Evolutionary conservation across 192 early-diverging fungal species (phyloP).

Genomic region (Backusella liffmaniae): DNA sequence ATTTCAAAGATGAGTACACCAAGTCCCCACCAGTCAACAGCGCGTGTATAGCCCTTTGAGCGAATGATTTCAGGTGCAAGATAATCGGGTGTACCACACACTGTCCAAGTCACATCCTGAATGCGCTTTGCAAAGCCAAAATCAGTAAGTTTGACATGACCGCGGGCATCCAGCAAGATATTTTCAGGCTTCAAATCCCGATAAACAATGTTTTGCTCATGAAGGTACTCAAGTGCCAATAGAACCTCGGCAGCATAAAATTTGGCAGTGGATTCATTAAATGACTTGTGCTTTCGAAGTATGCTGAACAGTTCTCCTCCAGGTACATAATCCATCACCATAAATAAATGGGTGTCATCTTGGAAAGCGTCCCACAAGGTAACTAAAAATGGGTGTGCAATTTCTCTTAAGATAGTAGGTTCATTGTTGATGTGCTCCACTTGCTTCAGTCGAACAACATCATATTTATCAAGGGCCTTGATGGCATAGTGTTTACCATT

Average conservation of each 20-base stretch:
- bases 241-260: conserved; percentile 93
- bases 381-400: conserved; percentile 88
- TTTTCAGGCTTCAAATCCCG: conserved; percentile 83
- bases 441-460: conserved; percentile 88
- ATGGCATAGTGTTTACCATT: conserved; percentile 89
- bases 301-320: conserved; percentile 88
- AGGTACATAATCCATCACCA: conserved; percentile 91
- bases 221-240: conserved; percentile 88
- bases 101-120: conserved; percentile 44
- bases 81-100: conserved; percentile 85
- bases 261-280: conserved; percentile 44
- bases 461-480: conserved; percentile 90
- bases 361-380: conserved; percentile 88
- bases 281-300: conserved; percentile 59
- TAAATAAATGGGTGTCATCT: conserved; percentile 82
- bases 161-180: conserved; percentile 82
- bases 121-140: conserved; percentile 81
- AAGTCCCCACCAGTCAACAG: conserved; percentile 96
- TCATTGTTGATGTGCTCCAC: conserved; percentile 98
- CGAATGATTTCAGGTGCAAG: conserved; percentile 91
- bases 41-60: conserved; percentile 78
- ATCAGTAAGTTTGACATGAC: conserved; percentile 92
- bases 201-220: conserved; percentile 88
- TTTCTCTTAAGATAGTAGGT: conserved; percentile 77
- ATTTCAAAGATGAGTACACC: conserved; percentile 93